phyloP scores from a whole-genome alignment of 495 filamentous ascomycete species.

The Jackrogersella multiformis region DNA sequence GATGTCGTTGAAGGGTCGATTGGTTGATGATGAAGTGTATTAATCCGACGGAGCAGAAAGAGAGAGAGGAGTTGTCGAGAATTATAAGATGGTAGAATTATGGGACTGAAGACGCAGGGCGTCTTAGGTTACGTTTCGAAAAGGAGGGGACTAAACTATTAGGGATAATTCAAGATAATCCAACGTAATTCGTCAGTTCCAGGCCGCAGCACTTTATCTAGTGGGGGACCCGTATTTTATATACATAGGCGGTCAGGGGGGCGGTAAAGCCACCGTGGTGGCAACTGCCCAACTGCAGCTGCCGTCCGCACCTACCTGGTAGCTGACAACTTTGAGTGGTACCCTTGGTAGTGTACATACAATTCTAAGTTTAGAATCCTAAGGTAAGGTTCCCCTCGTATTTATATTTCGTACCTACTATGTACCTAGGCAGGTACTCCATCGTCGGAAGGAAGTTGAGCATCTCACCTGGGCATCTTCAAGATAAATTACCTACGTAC shows the following conservation, averaged over 20 bases:
- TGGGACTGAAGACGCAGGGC: conserved; percentile 35
- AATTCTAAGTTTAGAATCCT: too few relatives aligned
- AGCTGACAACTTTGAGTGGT: neutral
- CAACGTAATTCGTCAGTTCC: conserved; percentile 39
- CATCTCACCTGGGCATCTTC: too few relatives aligned
- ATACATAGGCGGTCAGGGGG: conserved; percentile 31
- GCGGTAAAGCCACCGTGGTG: conserved; percentile 23
- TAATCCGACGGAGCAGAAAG: conserved; percentile 6
- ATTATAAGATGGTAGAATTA: conserved; percentile 34
- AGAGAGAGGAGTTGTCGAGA: conserved; percentile 5
- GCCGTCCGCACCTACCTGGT: neutral
- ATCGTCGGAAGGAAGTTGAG: too few relatives aligned
- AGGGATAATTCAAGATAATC: conserved; percentile 11
- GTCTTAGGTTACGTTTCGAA: conserved; percentile 48
- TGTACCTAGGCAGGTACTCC: too few relatives aligned
- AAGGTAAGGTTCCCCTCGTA: too few relatives aligned
- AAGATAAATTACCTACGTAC: too few relatives aligned
- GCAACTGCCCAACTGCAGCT: conserved; percentile 1
- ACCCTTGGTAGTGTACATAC: too few relatives aligned
- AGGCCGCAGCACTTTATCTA: conserved; percentile 35
- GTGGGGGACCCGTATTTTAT: conserved; percentile 10
- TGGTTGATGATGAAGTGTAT: neutral
- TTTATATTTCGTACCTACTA: too few relatives aligned
- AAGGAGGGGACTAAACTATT: conserved; percentile 34
- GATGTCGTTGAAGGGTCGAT: neutral